Evolutionary conservation across 108 stramenopile species (phyloP), one percentile per base, ranked within the genome.

Genomic region (Nitzschia sp.): DNA sequence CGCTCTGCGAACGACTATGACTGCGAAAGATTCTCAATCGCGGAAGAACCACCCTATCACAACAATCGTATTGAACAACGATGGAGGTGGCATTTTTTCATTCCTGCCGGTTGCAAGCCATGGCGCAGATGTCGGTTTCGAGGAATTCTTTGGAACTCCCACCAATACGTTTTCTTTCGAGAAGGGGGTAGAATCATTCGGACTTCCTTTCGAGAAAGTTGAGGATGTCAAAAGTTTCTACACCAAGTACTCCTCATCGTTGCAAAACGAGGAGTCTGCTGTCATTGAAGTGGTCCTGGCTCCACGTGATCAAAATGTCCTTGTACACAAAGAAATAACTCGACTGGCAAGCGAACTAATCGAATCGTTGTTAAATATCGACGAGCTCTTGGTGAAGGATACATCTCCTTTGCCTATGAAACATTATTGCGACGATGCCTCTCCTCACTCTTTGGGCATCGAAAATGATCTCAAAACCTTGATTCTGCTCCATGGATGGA

Each of bases 61-160:
- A 26, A 87, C 83, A 25, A 64, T 88, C 1, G 67, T 95, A 36
- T 84, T 96, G 29, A 96, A 97, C 84, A 97, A 97, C 66, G 85
- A 89, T 41, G 97, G 97, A 30, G 94, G 97, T 6, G 95, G 90
- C 17, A 97, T 97, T 29, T 97, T 97, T 63, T 88, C 90, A 25
- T 97, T 97, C 60, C 71, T 97, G n/a, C 97, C 97, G 0, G 89
- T 97, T 57, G 87, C 94, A n/a, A 87, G 87, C 50, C 87, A 95
- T 74, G 91, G 84, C 1, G 77, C 80, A 29, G 90, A 91, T 64
- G 91, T 90, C 56, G 81, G 73, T 6, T 97, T 97, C 63, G 88
- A 93, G 32, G 88, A 96, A 38, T 92, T 80, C 53, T 96, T 94
- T 74, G 94, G 93, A 25, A 95, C 97, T 32, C 94, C 90, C 22